phyloP scores from a whole-genome alignment of 2,329 filamentous ascomycete genomes.

The Cytospora schulzeri region DNA sequence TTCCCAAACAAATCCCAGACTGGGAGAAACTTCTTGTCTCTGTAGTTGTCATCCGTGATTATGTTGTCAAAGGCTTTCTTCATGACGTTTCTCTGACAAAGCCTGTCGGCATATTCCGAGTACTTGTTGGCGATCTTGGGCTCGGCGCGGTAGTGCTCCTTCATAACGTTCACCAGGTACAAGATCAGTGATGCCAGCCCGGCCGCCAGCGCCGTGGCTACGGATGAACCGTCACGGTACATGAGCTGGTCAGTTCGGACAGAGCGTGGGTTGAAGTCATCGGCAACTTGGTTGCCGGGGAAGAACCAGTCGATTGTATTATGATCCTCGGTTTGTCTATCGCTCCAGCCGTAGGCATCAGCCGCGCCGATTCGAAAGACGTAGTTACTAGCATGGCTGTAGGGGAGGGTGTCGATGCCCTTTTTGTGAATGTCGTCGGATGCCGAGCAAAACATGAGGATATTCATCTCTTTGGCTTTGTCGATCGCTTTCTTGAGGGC shows the following conservation, averaged over 20 bases:
- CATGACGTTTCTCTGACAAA: background rate
- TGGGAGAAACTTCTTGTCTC: conserved; percentile 3
- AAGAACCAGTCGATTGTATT: conserved; percentile 5
- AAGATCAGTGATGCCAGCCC: conserved; percentile 2
- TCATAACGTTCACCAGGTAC: conserved; percentile 4
- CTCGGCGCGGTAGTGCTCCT: background rate
- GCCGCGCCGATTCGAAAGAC: conserved; percentile 9
- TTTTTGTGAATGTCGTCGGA: conserved; percentile 9
- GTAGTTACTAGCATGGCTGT: background rate
- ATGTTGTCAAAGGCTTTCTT: conserved; percentile 13
- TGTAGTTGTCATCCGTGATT: background rate
- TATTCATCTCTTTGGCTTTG: background rate
- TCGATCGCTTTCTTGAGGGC: background rate
- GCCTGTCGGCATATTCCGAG: background rate
- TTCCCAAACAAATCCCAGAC: conserved; percentile 10
- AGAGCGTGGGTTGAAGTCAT: conserved; percentile 1
- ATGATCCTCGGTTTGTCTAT: conserved; percentile 11
- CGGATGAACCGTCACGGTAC: conserved; percentile 11
- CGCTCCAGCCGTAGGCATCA: conserved; percentile 5
- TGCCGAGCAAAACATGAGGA: conserved; percentile 9
- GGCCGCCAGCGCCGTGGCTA: conserved; percentile 13
- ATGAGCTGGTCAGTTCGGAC: background rate
- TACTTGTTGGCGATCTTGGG: background rate
- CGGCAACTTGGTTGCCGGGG: conserved; percentile 8
- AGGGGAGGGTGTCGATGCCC: conserved; percentile 5